Percentiles rank a stretch among this genome's conserved stretches.
phyloP scores from a whole-genome alignment of 164 flowering plant species.

The Chimonanthus salicifolius region DNA sequence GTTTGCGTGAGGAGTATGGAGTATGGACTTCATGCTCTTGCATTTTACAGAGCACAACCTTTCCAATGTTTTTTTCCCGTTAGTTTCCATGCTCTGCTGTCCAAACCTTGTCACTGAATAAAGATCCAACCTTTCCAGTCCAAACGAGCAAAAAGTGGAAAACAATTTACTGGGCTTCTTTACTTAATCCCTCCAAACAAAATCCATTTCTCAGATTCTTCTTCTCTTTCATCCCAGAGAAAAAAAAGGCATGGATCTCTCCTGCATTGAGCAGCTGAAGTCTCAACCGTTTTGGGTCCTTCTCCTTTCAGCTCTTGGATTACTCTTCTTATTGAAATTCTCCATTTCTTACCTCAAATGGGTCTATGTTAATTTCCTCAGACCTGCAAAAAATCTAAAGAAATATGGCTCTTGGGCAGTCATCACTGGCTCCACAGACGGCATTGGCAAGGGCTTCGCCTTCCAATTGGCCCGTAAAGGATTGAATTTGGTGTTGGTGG shows the following conservation, averaged over 20 bases:
- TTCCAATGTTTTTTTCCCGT: no score
- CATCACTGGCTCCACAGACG: conserved; percentile 79
- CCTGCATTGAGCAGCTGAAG: conserved; percentile 16
- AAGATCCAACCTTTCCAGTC: no score
- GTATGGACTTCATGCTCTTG: no score
- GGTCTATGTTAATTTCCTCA: conserved; percentile 56
- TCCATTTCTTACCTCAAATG: conserved; percentile 34
- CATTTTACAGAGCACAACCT: no score
- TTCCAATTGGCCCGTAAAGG: conserved; percentile 65
- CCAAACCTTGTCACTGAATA: no score
- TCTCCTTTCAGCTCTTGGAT: conserved; percentile 39
- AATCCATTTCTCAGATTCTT: no score
- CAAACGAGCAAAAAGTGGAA: no score
- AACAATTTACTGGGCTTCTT: no score
- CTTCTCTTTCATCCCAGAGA: conserved; percentile 4
- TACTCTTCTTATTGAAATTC: conserved; percentile 24
- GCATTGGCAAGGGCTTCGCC: conserved; percentile 75
- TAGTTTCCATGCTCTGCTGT: no score
- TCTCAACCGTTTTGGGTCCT: conserved; percentile 40
- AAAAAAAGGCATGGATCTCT: not conserved
- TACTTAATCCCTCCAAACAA: no score
- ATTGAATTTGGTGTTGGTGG: conserved; percentile 67
- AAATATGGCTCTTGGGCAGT: conserved; percentile 86
- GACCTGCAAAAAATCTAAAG: conserved; percentile 64
- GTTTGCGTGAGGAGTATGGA: no score